Evolutionary conservation across 352 stramenopile species (phyloP), one percentile per base, ranked within the genome.

Genomic region (Phytophthora niederhauseri): DNA sequence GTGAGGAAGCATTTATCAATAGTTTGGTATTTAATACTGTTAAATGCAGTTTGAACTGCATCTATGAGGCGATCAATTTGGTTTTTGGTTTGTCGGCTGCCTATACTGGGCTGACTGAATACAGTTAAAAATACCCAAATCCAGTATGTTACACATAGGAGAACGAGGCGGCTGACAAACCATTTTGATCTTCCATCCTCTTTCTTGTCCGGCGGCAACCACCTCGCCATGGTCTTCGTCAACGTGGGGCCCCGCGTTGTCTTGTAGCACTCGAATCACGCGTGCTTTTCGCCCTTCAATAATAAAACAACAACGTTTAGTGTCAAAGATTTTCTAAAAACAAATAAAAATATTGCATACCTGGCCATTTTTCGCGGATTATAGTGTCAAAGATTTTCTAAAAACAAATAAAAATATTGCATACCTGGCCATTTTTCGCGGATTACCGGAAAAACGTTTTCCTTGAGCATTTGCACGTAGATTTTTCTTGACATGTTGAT

Each of bases 111-210:
- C 49, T 31, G 59, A 28, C 24, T 66, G 59, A 31, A 66, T 58
- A 8, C 24, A 20, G 45, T 66, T 66, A 14, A 59, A 59, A 34
- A 59, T 34, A 19, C 59, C 59, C 36, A 66, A 53, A 19, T 66
- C 59, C 11, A 66, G 8, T 31, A 54, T 50, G 31, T 59, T 59
- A 30, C 26, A 30, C 14, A 59, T 38, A 9, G 57, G 41, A 2
- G 57, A 58, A 31, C 31, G 43, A 17, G 45, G 62, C 8, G 62
- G 62, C 14, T 68, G 62, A 15, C 45, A 63, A 30, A 26, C n/a
- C 53, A 63, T 53, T 51, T 68, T n/a, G 9, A 68, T 68, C 4
- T 63, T 63, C 30, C 31, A 63, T n/a, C 22, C 62, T 22, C 24
- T 43, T 52, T 57, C 41, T 22, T 11, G 15, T 15, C 59, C 59